These are phyloP conservation scores for Psidium guajava DNA, from an alignment of 345 rosid genomes.

Conservation along the genomic window DNA sequence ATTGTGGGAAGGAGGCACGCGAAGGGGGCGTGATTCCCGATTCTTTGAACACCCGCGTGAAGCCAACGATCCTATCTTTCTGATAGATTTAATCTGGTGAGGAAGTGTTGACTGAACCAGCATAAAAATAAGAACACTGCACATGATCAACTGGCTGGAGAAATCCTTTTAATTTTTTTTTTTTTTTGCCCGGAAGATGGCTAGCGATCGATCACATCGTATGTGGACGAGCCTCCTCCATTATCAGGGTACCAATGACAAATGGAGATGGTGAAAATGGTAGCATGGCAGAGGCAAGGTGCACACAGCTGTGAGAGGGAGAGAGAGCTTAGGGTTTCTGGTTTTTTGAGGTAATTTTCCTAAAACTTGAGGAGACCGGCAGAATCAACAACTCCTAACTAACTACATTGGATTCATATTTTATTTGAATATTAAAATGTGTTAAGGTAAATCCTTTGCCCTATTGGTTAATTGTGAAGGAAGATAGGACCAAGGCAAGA, in stretches of 20 bases:
- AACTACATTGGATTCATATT: not conserved
- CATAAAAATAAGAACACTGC: not conserved
- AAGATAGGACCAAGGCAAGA: not conserved
- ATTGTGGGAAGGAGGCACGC: not conserved
- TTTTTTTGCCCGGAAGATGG: not conserved
- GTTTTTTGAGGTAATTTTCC: not conserved
- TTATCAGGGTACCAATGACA: not conserved
- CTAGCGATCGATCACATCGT: not conserved
- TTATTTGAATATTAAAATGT: not conserved
- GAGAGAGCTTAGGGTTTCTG: not conserved
- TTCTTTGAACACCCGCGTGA: not conserved
- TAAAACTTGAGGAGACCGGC: not conserved
- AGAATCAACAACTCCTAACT: not conserved
- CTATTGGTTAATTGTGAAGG: not conserved
- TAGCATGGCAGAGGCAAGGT: not conserved
- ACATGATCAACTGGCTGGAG: not conserved
- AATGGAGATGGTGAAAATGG: not conserved
- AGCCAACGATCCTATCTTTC: not conserved
- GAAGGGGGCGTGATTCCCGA: not conserved
- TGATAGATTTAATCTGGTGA: not conserved
- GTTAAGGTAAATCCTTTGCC: not conserved
- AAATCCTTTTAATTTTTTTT: not conserved
- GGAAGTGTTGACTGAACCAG: not conserved
- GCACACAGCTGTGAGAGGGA: not conserved
- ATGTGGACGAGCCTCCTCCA: not conserved